A percentile compares a stretch with the other conserved stretches of the same genome.
These are phyloP conservation scores for Falciphora oryzae DNA, from an alignment of 2,329 filamentous ascomycete genomes.

Conservation along the genomic window DNA sequence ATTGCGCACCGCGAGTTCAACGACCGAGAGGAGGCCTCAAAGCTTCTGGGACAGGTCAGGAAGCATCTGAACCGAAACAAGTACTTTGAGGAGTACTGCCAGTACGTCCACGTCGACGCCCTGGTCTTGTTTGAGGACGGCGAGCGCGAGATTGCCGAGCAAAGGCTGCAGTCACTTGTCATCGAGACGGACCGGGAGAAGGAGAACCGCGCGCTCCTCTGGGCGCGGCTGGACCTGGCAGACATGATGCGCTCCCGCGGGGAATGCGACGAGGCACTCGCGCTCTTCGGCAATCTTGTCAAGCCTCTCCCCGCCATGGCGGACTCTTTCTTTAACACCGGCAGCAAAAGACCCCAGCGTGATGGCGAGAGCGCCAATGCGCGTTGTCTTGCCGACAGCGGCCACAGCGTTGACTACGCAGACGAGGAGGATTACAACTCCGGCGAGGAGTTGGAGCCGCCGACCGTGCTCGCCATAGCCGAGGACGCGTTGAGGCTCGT, in stretches of 20 bases:
- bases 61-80: background rate
- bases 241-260: background rate
- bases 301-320: background rate
- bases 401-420: background rate
- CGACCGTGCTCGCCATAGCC: background rate
- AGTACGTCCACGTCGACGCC: background rate
- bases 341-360: no score
- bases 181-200: background rate
- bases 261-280: background rate
- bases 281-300: background rate
- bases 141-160: background rate
- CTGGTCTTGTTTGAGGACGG: background rate
- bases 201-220: background rate
- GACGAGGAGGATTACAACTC: background rate
- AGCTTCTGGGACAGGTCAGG: background rate
- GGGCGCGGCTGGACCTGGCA: background rate
- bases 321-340: background rate
- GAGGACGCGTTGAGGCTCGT: background rate
- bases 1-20: background rate
- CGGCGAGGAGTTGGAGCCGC: background rate
- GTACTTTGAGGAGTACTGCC: background rate
- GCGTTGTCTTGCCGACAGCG: background rate
- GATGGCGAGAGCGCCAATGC: no score
- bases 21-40: background rate
- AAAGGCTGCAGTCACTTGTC: background rate